Evolutionary conservation across 1,284 basidiomycete species (phyloP), one percentile per base, ranked within the genome.

Genomic region (Ceratobasidium sp.): DNA sequence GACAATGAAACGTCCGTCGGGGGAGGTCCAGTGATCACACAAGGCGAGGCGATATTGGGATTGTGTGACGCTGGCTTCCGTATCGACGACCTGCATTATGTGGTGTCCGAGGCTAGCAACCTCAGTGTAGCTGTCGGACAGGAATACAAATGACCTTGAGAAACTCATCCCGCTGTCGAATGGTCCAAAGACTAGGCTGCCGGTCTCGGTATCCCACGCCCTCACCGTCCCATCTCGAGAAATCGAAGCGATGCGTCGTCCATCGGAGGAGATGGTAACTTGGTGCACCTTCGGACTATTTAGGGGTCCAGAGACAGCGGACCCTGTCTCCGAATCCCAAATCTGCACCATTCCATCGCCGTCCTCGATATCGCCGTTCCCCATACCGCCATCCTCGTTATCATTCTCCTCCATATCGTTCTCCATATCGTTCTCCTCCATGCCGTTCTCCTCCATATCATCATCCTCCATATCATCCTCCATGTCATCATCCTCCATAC

Each of bases 401-500:
- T n/a, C 17, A 17, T 17, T 60, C 57, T 17, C 15, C 48, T 50
- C 15, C 48, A 15, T 15, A 50, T n/a, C 15, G 15, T 15, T 15
- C 48, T n/a, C 48, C 15, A 50, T 50, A 15, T n/a, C 15, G 15
- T n/a, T n/a, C n/a, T n/a, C 48, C 48, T 15, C n/a, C n/a, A n/a
- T n/a, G n/a, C n/a, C n/a, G 47, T 50, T n/a, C 47, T 15, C 14
- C 14, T 14, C 14, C 29, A n/a, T n/a, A n/a, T n/a, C n/a, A n/a
- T n/a, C n/a, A n/a, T n/a, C n/a, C n/a, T 66, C 31, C 41, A 66
- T 74, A 50, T 74, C 66, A 17, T 66, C 69, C 17, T 74, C 73
- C n/a, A 74, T 1, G 19, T 47, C 19, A n/a, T 44, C 56, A 22
- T 24, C 47, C 4, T 41, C 15, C n/a, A 19, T 53, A 29, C 24